Evolutionary conservation across 805 yeast genomes (phyloP).

Genomic region (Ogataea pini): DNA sequence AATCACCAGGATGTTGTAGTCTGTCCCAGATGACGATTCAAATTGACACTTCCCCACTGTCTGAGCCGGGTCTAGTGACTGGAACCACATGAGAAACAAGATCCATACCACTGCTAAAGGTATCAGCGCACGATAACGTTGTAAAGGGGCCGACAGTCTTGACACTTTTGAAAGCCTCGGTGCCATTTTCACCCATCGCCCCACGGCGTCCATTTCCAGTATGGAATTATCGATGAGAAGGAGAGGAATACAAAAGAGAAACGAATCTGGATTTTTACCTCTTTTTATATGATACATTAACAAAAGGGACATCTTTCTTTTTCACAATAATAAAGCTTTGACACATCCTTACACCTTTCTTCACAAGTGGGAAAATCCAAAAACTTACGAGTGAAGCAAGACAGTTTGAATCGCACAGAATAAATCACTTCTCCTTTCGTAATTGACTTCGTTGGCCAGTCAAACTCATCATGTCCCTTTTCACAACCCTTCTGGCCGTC

Average conservation of each 20-base stretch:
- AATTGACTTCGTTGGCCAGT: no score
- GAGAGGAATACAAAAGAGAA: neutral
- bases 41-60: conserved; percentile 15
- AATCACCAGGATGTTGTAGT: conserved; percentile 41
- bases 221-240: neutral
- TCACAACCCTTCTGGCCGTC: conserved; percentile 7
- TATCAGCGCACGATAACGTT: neutral
- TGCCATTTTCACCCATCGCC: neutral
- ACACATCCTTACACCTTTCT: conserved; percentile 1
- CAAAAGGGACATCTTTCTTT: neutral
- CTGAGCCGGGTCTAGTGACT: conserved; percentile 9
- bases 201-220: neutral
- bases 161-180: neutral
- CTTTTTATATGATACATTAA: neutral
- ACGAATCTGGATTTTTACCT: neutral
- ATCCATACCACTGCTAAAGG: conserved; percentile 15
- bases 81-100: conserved; percentile 17
- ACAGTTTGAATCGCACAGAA: no score
- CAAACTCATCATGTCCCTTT: neutral
- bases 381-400: no score
- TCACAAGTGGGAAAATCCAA: no score
- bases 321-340: neutral
- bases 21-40: neutral
- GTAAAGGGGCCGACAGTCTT: neutral
- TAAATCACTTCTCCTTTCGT: no score